Base-by-base conservation (phyloP, 2,329 filamentous ascomycete species). In the Penicillium griseofulvum region DNA sequence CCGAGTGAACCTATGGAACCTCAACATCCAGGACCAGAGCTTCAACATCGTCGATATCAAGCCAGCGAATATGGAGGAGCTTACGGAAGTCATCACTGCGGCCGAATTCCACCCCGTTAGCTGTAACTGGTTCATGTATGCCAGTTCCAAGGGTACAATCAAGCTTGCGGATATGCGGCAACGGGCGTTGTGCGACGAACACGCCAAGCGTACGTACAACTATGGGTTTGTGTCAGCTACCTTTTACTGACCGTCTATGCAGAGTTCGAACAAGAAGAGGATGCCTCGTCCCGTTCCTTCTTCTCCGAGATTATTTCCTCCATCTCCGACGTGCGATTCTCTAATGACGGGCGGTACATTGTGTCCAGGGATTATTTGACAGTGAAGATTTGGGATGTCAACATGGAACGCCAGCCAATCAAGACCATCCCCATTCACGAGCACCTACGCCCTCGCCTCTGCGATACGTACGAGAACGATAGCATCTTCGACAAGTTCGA, bases 41-140 rank as follows among this genome's bases (percentile, higher is more conserved):
- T 99, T 99, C 84, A 99, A 99, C 78, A 99, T 99, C 72, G 94
- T 99, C 59, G 94, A 99, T 74, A 99, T 99, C 81, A 99, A 99
- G 77, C 94, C 94, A 9, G 94, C 94, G 38, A 99, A 99, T 75
- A 99, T 99, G 94, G 94, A 99, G 77, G 94, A 99, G 79, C 82
- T 99, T 62, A 99, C 94, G 0, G 94, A 99, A 76, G 94, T 99
- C 65, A 97, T 99, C 71, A 99, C 94, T 12, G 94, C 94, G 39
- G 94, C 94, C 51, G 94, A 99, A 71, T 99, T 99, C 70, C 94
- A 99, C 71, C 94, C 94, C 6, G 81, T 87, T 69, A 96, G 92
- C 80, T 99, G 94, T 83, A 97, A 99, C 77, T 96, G 91, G 91
- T 97, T 99, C 80, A 99, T 99, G 93, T 99, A 97, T 74, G 94